These are phyloP conservation scores for Piper betle DNA, from an alignment of 164 flowering plant genomes.

Conservation along the genomic window DNA sequence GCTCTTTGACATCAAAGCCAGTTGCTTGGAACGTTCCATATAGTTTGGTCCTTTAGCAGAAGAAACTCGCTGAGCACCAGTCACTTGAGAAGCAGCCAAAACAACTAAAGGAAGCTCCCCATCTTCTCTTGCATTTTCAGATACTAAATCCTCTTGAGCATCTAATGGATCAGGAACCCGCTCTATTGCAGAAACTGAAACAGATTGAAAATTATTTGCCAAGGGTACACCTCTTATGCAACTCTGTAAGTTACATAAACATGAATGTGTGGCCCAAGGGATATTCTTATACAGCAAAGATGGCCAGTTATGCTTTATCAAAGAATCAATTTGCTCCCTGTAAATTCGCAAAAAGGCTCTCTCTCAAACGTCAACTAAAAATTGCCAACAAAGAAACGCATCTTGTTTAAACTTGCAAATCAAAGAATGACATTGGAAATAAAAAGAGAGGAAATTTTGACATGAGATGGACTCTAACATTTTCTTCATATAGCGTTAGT, in stretches of 20 bases:
- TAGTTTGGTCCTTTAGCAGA: slow-evolving; percentile 22
- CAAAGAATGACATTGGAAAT: too few relatives aligned
- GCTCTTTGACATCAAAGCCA: slow-evolving; percentile 62
- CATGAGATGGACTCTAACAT: too few relatives aligned
- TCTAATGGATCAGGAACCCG: slow-evolving; percentile 30
- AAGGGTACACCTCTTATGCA: slow-evolving; percentile 35
- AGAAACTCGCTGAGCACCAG: slow-evolving; percentile 19
- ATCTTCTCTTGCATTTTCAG: slow-evolving; percentile 65
- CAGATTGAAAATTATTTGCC: slow-evolving; percentile 21
- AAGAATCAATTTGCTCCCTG: slow-evolving; percentile 88
- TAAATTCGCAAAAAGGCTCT: slow-evolving; percentile 5
- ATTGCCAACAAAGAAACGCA: too few relatives aligned
- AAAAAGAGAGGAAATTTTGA: too few relatives aligned
- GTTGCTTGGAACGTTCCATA: slow-evolving; percentile 37
- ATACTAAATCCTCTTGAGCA: slow-evolving; percentile 25
- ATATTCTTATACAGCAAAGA: slow-evolving; percentile 39
- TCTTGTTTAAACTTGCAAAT: too few relatives aligned
- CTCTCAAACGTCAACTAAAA: too few relatives aligned
- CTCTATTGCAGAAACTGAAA: slow-evolving; percentile 26
- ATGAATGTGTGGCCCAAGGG: slow-evolving; percentile 75
- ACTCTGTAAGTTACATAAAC: slow-evolving; percentile 44
- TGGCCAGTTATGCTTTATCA: slow-evolving; percentile 75
- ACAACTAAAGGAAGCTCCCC: slow-evolving; percentile 79
- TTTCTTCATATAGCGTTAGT: too few relatives aligned
- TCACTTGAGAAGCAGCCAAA: slow-evolving; percentile 21